Evolutionary conservation across 176 grass and related monocot genomes (phyloP).

Genomic region (Pontederia crassipes): DNA sequence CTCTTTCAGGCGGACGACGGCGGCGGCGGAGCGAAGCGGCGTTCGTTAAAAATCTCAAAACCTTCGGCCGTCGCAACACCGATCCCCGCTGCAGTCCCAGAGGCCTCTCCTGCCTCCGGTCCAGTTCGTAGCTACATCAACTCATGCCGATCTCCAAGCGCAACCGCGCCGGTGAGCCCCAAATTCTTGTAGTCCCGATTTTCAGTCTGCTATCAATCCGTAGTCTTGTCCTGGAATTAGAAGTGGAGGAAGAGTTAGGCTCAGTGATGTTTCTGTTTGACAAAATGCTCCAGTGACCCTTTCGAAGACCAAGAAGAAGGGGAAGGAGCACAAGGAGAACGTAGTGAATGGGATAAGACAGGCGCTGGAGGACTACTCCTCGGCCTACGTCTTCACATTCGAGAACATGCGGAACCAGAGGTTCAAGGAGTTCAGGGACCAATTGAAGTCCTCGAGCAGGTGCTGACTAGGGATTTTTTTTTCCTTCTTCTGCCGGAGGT

Average conservation of each 20-base stretch:
- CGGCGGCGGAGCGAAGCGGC: too few species aligned
- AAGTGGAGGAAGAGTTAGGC: too few species aligned
- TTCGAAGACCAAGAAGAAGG: conserved; percentile 77
- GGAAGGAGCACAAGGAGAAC: conserved; percentile 54
- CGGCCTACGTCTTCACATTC: conserved; percentile 72
- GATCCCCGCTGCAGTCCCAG: too few species aligned
- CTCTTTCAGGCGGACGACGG: too few species aligned
- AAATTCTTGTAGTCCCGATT: not conserved
- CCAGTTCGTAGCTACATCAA: too few species aligned
- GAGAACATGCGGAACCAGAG: conserved; percentile 94
- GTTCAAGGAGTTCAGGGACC: conserved; percentile 76
- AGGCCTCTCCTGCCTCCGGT: too few species aligned
- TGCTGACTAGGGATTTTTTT: not conserved
- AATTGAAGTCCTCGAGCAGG: conserved; percentile 66
- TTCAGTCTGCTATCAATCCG: not conserved
- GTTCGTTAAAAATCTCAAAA: conserved; percentile 2
- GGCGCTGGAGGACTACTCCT: conserved; percentile 31
- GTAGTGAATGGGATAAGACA: conserved; percentile 66
- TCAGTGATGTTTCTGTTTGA: too few species aligned
- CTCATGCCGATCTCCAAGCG: conserved; percentile 63
- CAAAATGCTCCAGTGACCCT: conserved; percentile 43
- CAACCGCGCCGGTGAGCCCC: conserved; percentile 33
- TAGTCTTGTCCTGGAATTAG: not conserved
- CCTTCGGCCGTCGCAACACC: conserved; percentile 3
- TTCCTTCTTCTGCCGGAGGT: too few species aligned